Conservation (phyloP, 768 basidiomycete genomes). For the Termitomyces sp. region DNA sequence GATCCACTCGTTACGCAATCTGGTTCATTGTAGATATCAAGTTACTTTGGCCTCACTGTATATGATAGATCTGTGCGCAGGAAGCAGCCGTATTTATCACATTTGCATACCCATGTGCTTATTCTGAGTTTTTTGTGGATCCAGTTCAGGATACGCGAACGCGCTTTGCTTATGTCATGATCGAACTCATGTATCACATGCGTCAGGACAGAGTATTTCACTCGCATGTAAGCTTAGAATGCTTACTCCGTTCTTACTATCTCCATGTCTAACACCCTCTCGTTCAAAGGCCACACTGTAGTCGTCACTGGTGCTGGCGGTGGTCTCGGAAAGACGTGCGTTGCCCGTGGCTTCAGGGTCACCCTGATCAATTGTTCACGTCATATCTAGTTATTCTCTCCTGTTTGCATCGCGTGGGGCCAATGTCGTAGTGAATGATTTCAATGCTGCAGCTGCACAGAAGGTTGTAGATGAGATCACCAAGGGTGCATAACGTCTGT, state of each 20-base stretch:
- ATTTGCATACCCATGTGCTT: slow-evolving; percentile 2
- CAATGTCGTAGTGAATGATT: slow-evolving; percentile 93
- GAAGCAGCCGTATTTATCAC: slow-evolving; percentile 23
- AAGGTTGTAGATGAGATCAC: slow-evolving; percentile 88
- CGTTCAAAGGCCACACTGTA: slow-evolving; percentile 87
- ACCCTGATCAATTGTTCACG: not conserved
- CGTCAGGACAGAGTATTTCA: slow-evolving; percentile 10
- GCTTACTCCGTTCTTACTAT: not conserved
- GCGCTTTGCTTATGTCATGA: not conserved
- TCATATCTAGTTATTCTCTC: slow-evolving; percentile 66
- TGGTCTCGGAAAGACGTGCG: slow-evolving; percentile 88
- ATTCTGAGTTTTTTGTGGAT: not conserved
- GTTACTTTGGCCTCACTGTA: slow-evolving; percentile 21
- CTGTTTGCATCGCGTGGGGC: slow-evolving; percentile 92
- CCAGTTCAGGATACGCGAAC: not conserved
- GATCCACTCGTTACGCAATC: slow-evolving; percentile 3
- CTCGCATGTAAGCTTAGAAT: not conserved
- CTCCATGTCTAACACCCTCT: slow-evolving; percentile 40
- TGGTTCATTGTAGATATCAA: slow-evolving; percentile 9
- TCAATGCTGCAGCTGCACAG: slow-evolving; percentile 82
- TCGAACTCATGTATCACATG: slow-evolving; percentile 16
- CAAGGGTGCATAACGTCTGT: slow-evolving; percentile 44
- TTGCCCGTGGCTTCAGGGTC: not conserved
- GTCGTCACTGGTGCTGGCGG: slow-evolving; percentile 95
- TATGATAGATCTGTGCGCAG: slow-evolving; percentile 28